Conservation (phyloP, 2,329 filamentous ascomycete species). For the Phyllosticta ampelicida region DNA sequence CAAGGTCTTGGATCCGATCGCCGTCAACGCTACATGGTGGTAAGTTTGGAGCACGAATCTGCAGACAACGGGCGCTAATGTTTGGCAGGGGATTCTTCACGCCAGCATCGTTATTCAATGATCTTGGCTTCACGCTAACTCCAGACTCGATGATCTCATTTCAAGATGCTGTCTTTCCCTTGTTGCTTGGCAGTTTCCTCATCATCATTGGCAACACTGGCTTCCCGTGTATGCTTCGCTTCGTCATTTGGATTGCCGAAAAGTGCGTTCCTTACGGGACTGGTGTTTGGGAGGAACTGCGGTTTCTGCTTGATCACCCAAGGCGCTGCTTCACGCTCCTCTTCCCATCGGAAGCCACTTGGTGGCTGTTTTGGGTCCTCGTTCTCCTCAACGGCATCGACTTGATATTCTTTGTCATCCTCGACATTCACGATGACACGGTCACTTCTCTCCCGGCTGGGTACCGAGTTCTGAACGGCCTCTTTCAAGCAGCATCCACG, state of each 20-base stretch:
- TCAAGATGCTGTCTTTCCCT: conserved; percentile 59
- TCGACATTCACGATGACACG: conserved; percentile 67
- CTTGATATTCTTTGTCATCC: conserved; percentile 79
- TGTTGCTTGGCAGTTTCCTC: conserved; percentile 71
- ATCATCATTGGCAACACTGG: conserved; percentile 94
- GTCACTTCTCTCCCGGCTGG: conserved; percentile 60
- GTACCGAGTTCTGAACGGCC: conserved; percentile 68
- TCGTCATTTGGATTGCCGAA: conserved; percentile 77
- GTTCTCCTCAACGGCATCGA: conserved; percentile 74
- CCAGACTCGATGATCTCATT: conserved; percentile 93
- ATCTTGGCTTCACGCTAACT: conserved; percentile 86
- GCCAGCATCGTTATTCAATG: conserved; percentile 78
- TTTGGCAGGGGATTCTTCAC: conserved; percentile 62
- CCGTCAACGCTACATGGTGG: conserved; percentile 72
- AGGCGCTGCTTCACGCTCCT: conserved; percentile 91
- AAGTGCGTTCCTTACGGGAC: conserved; percentile 54
- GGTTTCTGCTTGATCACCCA: conserved; percentile 86
- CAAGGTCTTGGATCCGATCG: conserved; percentile 47
- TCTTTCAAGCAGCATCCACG: conserved; percentile 84
- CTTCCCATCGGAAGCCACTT: conserved; percentile 81
- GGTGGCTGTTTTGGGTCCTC: conserved; percentile 89
- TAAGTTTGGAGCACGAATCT: conserved; percentile 15
- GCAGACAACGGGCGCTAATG: conserved; percentile 6
- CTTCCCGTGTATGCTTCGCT: conserved; percentile 87
- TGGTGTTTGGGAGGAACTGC: conserved; percentile 77